Evolutionary conservation across 2,329 filamentous ascomycete species (phyloP), one percentile per base, ranked within the genome.

Genomic region (Elsinoe batatas): DNA sequence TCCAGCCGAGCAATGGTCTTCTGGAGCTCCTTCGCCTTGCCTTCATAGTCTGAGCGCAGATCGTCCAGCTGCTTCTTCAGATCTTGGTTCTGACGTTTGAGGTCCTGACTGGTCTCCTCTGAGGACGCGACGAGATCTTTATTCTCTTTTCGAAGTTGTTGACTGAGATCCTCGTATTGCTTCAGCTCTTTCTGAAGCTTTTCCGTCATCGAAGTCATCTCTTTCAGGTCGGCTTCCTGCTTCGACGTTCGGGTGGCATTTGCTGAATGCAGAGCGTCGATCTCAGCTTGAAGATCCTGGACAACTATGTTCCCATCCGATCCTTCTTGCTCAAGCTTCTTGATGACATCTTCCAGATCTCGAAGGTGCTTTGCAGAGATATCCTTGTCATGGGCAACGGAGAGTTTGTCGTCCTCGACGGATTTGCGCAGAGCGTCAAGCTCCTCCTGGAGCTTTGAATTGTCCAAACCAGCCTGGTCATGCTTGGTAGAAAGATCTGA

Each of bases 281-380:
- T 15, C 35, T 62, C 59, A 26, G 53, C 53, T 44, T 63, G 60
- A 1, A 63, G 46, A 3, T 49, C 54, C 30, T 61, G 58, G 4
- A 61, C 57, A 10, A 61, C 56, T 13, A 57, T 44, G 18, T 57
- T 56, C n/a, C 59, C 60, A 37, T 62, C 59, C 10, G 35, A 58
- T 30, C 60, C 64, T 20, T 62, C 58, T 15, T 60, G 56, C 42
- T 64, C 61, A 17, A 64, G 56, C 44, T 60, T 59, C n/a, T 50
- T 33, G n/a, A 65, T 38, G 47, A 61, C 59, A 10, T 58, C 53
- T 26, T 61, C 60, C 3, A 65, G 58, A 18, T 56, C 56, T 32
- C 60, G 32, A 12, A 60, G 49, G 7, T 57, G 30, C n/a, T 54
- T 50, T 12, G 53, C 15, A 5, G 47, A 46, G 5, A 47, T 35